Evolutionary conservation across 2,329 filamentous ascomycete species (phyloP), one percentile per base, ranked within the genome.

Genomic region (Periglandula ipomoeae): DNA sequence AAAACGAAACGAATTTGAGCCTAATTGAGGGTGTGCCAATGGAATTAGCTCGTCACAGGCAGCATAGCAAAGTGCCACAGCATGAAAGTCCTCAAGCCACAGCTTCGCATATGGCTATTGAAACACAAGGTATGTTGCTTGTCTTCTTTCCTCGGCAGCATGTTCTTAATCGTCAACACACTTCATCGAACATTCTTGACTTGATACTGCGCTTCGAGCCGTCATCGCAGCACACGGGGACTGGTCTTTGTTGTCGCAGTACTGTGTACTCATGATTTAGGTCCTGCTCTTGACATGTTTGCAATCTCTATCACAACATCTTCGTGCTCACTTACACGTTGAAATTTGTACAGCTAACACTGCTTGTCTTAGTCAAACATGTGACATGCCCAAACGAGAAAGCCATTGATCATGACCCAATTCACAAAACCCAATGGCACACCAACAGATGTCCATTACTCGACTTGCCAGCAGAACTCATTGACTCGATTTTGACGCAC

Each of bases 401-500:
- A 11, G 27, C 20, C 23, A 24, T 17, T 41, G n/a, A 7, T 20
- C 19, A 26, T 22, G 9, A 32, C 24, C 10, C 17, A 7, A 30
- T 19, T 10, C 23, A 40, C 8, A 47, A 17, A 9, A 10, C 24
- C 17, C 17, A 15, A 13, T 17, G 41, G 44, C 19, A 27, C 17
- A 19, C 23, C 42, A 53, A n/a, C 27, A 50, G 4, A 39, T 59
- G 60, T 22, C 54, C 54, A 34, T 58, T 87, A 7, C 62, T 81
- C 26, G 61, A 65, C 19, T 74, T 95, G 1, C 90, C 90, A 0
- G 65, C 79, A 11, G 90, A 96, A 63, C 72, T 95, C 8, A 70
- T 95, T 27, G 77, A 85, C 55, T 69, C 76, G n/a, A 81, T 95
- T 42, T 69, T 95, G 13, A 71, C 72, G 30, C 81, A 79, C 58